Base-by-base conservation (phyloP, 352 stramenopile species). In the Pythium aristosporum region DNA sequence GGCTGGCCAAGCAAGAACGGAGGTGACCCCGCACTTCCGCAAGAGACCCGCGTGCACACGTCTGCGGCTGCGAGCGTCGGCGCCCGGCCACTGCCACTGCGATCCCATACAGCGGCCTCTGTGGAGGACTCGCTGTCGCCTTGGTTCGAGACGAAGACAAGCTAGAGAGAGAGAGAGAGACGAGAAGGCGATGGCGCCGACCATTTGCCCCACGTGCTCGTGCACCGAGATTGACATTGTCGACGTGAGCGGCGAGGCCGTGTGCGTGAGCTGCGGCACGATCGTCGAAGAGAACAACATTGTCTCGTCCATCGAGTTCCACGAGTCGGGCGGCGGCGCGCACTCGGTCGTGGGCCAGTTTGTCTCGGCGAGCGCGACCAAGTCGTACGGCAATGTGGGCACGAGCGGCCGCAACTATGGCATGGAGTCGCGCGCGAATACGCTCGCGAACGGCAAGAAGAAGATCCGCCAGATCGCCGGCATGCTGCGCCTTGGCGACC, bases 221-320 rank as follows among this genome's bases (percentile, higher is more conserved):
- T 98, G 91, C 66, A 96, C 77, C 23, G 85, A 97, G 67, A 98
- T 99, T 73, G 95, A 98, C 79, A 88, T 94, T 39, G 84, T 98
- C 37, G 94, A 98, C 59, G 86, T 96, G 44, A 95, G 82, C 67
- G 88, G 88, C 44, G 87, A 95, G 63, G 77, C 88, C 52, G 87
- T 96, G 39, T 96, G 88, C 72, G 86, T 96, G 60, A 90, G 75
- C 72, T 96, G 84, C 63, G 85, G 85, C 49, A 92, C 97, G 16
- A 98, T 99, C 43, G 78, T 99, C 6, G 97, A 99, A 75, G 94
- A 98, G 82, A 99, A 98, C 78, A 92, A 96, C 47, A 99, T 99
- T 72, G 96, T 99, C 28, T 98, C 90, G 48, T 94, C 82, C 44
- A 85, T 99, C 39, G 96, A 99, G 79, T 99, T 99, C 74, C 87